Evolutionary conservation across 1,139 yeast species (phyloP).

Genomic region (Taphrina pruni): DNA sequence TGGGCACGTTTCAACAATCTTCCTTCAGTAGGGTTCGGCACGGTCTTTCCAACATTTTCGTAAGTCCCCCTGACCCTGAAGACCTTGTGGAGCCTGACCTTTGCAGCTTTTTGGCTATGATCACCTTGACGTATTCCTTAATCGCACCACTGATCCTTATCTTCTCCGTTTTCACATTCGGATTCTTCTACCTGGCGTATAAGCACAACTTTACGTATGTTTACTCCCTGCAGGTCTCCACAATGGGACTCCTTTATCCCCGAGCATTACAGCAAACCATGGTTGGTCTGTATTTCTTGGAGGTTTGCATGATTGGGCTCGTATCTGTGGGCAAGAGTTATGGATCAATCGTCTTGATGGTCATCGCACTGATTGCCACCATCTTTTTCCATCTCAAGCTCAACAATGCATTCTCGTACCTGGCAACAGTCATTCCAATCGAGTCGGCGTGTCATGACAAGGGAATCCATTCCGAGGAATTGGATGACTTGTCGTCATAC

Average conservation of each 20-base stretch:
- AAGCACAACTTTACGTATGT: slow-evolving; percentile 81
- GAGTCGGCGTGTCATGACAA: slow-evolving; percentile 53
- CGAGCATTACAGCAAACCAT: slow-evolving; percentile 86
- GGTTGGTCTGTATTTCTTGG: slow-evolving; percentile 85
- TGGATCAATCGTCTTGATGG: slow-evolving; percentile 87
- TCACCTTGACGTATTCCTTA: slow-evolving; percentile 76
- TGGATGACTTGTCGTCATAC: slow-evolving; percentile 26
- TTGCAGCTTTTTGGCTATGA: slow-evolving; percentile 58
- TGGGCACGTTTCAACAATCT: slow-evolving; percentile 73
- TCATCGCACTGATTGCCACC: slow-evolving; percentile 67
- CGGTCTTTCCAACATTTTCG: slow-evolving; percentile 75
- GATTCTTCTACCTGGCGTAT: slow-evolving; percentile 75
- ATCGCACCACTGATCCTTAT: slow-evolving; percentile 78
- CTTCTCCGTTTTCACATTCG: slow-evolving; percentile 72
- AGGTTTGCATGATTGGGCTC: slow-evolving; percentile 80
- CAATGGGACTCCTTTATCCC: slow-evolving; percentile 86
- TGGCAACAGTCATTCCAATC: slow-evolving; percentile 73
- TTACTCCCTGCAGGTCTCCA: slow-evolving; percentile 66
- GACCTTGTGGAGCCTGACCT: not conserved
- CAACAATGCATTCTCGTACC: slow-evolving; percentile 66
- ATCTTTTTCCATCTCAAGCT: slow-evolving; percentile 68
- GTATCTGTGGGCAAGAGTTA: slow-evolving; percentile 91
- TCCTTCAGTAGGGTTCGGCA: slow-evolving; percentile 80
- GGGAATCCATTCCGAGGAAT: slow-evolving; percentile 37
- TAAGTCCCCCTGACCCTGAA: not conserved